Evolutionary conservation across 1,139 yeast species (phyloP), one percentile per base, ranked within the genome.

Genomic region (Saccharomyces hybrid): DNA sequence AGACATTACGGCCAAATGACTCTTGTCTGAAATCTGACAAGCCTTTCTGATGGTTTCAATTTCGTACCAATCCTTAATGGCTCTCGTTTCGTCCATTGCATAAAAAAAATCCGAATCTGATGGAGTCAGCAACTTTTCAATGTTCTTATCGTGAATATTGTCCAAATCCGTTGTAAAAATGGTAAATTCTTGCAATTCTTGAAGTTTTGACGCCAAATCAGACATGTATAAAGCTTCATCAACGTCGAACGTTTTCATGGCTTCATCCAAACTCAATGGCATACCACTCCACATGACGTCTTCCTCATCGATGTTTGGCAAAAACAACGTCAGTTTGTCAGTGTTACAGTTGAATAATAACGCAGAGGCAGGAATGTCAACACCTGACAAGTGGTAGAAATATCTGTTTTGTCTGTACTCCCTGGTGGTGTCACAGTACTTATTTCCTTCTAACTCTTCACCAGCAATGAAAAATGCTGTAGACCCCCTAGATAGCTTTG

Each of bases 201-300:
- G 26, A 49, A 78, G 63, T 38, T 73, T 74, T 2, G 59, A 57
- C 25, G 69, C 72, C 56, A 84, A 66, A 6, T 81, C 82, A 14
- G 72, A 67, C 9, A 77, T 80, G 65, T 85, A 87, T 59, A 80
- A 73, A 54, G 91, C 95, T 48, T 81, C 84, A 69, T 93, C 98
- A 38, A 88, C 91, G 62, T 91, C 97, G 64, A 73, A 93, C 58
- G 75, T 77, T 20, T 73, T 68, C 50, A 70, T 56, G 0, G 97
- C 97, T 26, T 85, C 83, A 52, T 84, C 83, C n/a, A 77, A 63
- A 46, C 81, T 74, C 11, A 88, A 61, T 1, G 99, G 98, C 71
- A 86, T 69, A 0, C 99, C 99, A 55, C 95, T 84, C 98, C 99
- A 93, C 91, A 93, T 87, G 50, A 93, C 88, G 67, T 88, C 97